Evolutionary conservation across 2,329 filamentous ascomycete species (phyloP).

Genomic region (Cladophialophora bantiana): DNA sequence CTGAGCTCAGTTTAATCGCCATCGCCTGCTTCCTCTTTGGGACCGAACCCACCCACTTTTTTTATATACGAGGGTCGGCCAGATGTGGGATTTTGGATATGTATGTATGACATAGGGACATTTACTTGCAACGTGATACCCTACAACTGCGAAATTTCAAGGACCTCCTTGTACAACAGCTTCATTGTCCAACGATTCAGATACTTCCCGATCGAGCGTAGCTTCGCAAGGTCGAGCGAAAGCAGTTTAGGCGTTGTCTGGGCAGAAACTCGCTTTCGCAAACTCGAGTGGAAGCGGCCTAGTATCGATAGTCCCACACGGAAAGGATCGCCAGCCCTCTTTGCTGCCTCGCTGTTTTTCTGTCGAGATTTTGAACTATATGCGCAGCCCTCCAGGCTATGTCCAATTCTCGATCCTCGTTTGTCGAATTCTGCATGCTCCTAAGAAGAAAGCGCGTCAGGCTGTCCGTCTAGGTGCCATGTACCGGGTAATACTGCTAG

Average conservation of each 20-base stretch:
- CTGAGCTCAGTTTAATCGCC: too few relatives aligned
- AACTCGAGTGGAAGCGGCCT: neutral
- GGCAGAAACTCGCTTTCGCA: constrained; percentile 2
- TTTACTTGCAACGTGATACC: too few relatives aligned
- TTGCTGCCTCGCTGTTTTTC: neutral
- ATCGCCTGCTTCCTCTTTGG: too few relatives aligned
- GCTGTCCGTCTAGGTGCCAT: neutral
- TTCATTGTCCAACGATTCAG: neutral
- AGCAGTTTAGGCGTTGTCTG: neutral
- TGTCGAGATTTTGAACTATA: neutral
- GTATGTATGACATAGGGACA: too few relatives aligned
- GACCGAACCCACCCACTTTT: too few relatives aligned
- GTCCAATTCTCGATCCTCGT: neutral
- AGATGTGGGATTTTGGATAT: too few relatives aligned
- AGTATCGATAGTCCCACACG: neutral
- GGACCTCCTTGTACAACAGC: too few relatives aligned
- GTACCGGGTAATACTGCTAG: neutral
- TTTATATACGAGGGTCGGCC: too few relatives aligned
- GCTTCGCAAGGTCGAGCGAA: neutral
- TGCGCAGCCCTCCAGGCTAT: neutral
- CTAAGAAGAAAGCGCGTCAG: neutral
- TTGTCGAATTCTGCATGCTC: neutral
- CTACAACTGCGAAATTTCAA: too few relatives aligned
- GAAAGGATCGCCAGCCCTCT: neutral
- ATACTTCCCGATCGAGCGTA: neutral